Evolutionary conservation across 768 basidiomycete species (phyloP).

Genomic region (Mycena olivaceomarginata): DNA sequence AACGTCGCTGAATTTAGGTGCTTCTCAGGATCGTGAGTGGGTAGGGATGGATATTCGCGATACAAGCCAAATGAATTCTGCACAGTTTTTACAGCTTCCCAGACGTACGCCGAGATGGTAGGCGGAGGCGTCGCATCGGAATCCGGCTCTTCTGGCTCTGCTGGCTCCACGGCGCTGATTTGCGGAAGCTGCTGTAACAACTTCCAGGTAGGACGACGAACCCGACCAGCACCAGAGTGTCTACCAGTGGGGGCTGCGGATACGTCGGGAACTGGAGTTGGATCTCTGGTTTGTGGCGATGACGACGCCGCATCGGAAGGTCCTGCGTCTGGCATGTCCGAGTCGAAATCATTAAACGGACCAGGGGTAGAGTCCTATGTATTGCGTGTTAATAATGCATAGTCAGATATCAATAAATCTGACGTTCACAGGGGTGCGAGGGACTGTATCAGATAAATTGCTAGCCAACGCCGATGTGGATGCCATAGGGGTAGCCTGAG

Average conservation of each 20-base stretch:
- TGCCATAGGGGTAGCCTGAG: neutral
- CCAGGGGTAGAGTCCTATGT: no score
- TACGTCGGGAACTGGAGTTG: neutral
- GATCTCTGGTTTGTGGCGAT: neutral
- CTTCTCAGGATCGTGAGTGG: constrained; percentile 8
- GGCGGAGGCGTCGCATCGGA: neutral
- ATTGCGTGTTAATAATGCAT: no score
- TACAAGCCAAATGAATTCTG: constrained; percentile 3
- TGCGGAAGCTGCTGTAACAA: neutral
- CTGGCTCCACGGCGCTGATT: neutral
- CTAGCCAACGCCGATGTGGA: neutral
- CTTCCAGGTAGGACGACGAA: neutral
- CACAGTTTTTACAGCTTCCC: neutral
- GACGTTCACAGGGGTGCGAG: neutral
- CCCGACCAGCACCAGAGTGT: neutral
- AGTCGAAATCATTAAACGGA: no score
- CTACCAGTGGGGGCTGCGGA: neutral
- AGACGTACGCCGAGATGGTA: neutral
- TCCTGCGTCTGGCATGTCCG: no score
- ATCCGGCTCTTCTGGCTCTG: neutral
- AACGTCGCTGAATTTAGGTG: no score
- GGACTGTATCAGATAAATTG: no score
- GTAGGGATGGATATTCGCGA: constrained; percentile 9
- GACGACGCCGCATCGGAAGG: no score
- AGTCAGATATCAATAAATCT: no score